A percentile compares a stretch with the other conserved stretches of the same genome.
Evolutionary conservation across 768 basidiomycete species (phyloP).

Genomic region (Boletus subparvulus): DNA sequence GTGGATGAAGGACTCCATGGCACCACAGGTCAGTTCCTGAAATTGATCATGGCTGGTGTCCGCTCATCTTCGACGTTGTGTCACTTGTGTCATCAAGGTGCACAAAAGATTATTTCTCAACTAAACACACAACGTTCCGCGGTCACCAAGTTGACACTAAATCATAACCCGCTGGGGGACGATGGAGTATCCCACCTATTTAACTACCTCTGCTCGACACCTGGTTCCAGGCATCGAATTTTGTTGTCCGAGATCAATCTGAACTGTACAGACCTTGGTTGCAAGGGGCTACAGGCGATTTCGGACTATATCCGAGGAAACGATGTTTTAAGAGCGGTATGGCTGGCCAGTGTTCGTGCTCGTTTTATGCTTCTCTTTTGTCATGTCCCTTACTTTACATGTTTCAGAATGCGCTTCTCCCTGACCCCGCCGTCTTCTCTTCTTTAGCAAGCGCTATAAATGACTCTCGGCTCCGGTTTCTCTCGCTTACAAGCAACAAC

Average conservation of each 20-base stretch:
- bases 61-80: conserved; percentile 1
- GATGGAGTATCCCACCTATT: conserved; percentile 56
- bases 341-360: conserved; percentile 54
- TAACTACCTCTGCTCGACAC: conserved; percentile 49
- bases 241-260: conserved; percentile 53
- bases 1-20: conserved; percentile 25
- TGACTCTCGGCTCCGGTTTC: conserved; percentile 46
- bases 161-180: conserved; percentile 57
- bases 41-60: no score
- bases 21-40: conserved; percentile 15
- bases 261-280: conserved; percentile 54
- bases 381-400: conserved; percentile 8
- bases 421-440: conserved; percentile 35
- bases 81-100: conserved; percentile 41
- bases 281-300: conserved; percentile 52
- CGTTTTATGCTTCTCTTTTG: neutral
- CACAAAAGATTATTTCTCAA: conserved; percentile 48
- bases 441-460: conserved; percentile 53
- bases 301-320: conserved; percentile 51
- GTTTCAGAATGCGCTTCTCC: conserved; percentile 43
- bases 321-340: conserved; percentile 42
- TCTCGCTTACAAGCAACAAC: conserved; percentile 52
- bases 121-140: conserved; percentile 41
- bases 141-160: conserved; percentile 52
- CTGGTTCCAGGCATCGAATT: conserved; percentile 43